Evolutionary conservation across 179 eudicot species (phyloP).

Genomic region (Silene coronaria): DNA sequence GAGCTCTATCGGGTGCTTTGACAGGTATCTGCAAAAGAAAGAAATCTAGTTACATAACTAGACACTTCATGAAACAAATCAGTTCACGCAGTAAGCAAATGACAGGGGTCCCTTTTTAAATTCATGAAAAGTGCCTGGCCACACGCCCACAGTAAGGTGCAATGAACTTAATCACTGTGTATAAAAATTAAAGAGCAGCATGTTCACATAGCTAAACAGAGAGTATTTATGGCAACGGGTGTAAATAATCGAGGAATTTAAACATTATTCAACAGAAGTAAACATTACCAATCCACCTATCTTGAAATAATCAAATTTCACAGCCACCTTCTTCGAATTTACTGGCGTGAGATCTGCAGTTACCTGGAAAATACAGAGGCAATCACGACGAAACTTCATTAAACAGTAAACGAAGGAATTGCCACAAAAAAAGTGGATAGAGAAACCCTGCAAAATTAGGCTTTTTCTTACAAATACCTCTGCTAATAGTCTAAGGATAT

Average conservation of each 20-base stretch:
- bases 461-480: neutral
- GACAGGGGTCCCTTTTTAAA: neutral
- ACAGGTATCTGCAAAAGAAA: slow-evolving; percentile 46
- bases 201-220: too few species aligned
- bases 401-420: neutral
- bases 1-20: slow-evolving; percentile 64
- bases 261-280: neutral
- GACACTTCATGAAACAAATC: neutral
- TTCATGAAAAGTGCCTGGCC: too few species aligned
- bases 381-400: slow-evolving; percentile 8
- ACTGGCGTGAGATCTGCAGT: slow-evolving; percentile 84
- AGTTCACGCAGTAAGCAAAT: neutral
- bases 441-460: neutral
- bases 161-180: too few species aligned
- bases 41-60: neutral
- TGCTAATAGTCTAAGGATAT: neutral
- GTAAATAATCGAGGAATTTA: neutral
- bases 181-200: too few species aligned
- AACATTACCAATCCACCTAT: slow-evolving; percentile 68
- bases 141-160: too few species aligned
- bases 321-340: slow-evolving; percentile 81
- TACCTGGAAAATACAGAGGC: slow-evolving; percentile 40
- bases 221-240: neutral
- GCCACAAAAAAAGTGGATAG: neutral
- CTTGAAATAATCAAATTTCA: slow-evolving; percentile 81